These are phyloP conservation scores for Podaxis pistillaris DNA, from an alignment of 768 basidiomycete species.

Conservation along the genomic window DNA sequence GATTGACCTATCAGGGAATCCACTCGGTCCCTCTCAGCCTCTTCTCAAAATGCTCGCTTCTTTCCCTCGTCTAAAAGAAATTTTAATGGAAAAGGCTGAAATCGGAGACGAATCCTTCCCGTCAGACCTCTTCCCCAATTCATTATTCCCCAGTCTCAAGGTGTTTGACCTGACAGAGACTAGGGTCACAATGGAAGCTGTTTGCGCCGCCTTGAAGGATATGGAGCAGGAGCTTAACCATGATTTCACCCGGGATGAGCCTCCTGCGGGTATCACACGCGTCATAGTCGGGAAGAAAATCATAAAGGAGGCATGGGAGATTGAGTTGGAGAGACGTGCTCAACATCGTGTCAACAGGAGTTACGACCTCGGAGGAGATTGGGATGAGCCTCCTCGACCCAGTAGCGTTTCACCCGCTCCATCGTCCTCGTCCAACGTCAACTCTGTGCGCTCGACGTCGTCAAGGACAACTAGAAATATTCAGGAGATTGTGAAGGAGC, in stretches of 20 bases:
- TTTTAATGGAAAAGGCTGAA: slow-evolving; percentile 53
- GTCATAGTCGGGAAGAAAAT: slow-evolving; percentile 70
- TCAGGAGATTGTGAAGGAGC: slow-evolving; percentile 52
- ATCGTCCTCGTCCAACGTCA: slow-evolving; percentile 7
- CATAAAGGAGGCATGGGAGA: slow-evolving; percentile 75
- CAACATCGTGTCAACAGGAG: slow-evolving; percentile 39
- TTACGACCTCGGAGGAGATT: slow-evolving; percentile 29
- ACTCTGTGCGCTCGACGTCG: slow-evolving; percentile 14
- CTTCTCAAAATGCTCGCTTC: slow-evolving; percentile 47
- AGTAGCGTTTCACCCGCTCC: slow-evolving; percentile 13
- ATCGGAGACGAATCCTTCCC: slow-evolving; percentile 63
- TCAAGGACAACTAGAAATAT: slow-evolving; percentile 11
- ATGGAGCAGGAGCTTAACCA: slow-evolving; percentile 53
- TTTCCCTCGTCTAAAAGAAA: slow-evolving; percentile 53
- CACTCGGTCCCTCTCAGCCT: slow-evolving; percentile 44
- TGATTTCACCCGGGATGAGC: slow-evolving; percentile 53
- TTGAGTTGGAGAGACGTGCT: slow-evolving; percentile 62
- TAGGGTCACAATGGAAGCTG: slow-evolving; percentile 44
- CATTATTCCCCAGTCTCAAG: slow-evolving; percentile 48
- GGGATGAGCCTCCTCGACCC: slow-evolving; percentile 20
- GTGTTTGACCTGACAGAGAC: slow-evolving; percentile 71
- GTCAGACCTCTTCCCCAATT: slow-evolving; percentile 31
- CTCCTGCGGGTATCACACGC: slow-evolving; percentile 48
- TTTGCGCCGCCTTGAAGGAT: slow-evolving; percentile 42
- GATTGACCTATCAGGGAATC: slow-evolving; percentile 66